These are phyloP conservation scores for Orbilia quercus DNA, from an alignment of 2,329 filamentous ascomycete species.

Conservation along the genomic window DNA sequence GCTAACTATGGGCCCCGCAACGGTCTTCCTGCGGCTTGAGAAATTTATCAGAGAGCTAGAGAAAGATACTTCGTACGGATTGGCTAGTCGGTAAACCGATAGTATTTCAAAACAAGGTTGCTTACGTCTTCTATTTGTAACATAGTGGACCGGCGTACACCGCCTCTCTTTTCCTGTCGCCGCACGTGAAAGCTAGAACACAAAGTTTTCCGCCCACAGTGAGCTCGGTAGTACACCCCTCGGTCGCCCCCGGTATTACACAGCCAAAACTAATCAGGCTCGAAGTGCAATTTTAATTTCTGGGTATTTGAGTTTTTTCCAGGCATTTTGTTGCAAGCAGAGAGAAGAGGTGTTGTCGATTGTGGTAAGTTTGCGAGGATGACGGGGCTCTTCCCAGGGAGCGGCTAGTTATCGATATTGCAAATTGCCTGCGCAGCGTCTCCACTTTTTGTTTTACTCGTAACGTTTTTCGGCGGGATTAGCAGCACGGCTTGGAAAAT, in stretches of 20 bases:
- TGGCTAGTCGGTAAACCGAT: neutral
- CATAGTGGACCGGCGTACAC: slow-evolving; percentile 14
- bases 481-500: slow-evolving; percentile 2
- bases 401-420: slow-evolving; percentile 55
- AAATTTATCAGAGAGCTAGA: too few species aligned
- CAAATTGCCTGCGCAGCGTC: slow-evolving; percentile 17
- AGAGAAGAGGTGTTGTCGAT: slow-evolving; percentile 51
- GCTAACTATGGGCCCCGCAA: slow-evolving; percentile 15
- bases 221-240: neutral
- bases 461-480: slow-evolving; percentile 33
- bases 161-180: slow-evolving; percentile 28
- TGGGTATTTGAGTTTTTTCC: slow-evolving; percentile 10
- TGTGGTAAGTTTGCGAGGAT: slow-evolving; percentile 51
- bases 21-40: slow-evolving; percentile 5
- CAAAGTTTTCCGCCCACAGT: slow-evolving; percentile 19
- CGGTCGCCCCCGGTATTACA: slow-evolving; percentile 29
- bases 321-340: neutral
- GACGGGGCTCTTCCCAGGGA: slow-evolving; percentile 22
- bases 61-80: too few species aligned
- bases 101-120: slow-evolving; percentile 29
- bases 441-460: slow-evolving; percentile 31
- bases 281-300: slow-evolving; percentile 15
- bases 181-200: slow-evolving; percentile 49
- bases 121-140: slow-evolving; percentile 50
- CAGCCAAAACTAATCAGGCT: slow-evolving; percentile 14